Evolutionary conservation across 768 basidiomycete species (phyloP), one percentile per base, ranked within the genome.

Genomic region (Suillus alpinus): DNA sequence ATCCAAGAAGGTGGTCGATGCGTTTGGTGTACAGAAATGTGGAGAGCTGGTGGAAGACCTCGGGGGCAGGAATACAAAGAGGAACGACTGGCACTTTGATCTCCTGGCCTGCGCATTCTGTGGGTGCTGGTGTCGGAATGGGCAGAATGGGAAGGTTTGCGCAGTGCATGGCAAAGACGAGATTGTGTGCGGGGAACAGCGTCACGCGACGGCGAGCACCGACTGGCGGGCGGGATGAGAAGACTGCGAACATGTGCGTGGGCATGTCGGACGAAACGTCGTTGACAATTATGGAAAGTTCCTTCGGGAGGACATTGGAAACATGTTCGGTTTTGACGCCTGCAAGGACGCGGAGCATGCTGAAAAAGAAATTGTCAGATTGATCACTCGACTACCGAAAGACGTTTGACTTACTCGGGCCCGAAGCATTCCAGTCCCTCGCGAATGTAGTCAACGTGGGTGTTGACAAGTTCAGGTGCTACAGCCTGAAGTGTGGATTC

Each of bases 11-110:
- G n/a, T 73, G 63, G 55, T 77, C 76, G 31, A 86, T 76, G 63
- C 84, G 81, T 68, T 88, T 86, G 31, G 81, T 82, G 76, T 94
- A 91, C 64, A 94, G 77, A 77, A 82, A 92, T 0, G 77, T 71
- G 65, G 86, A 85, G 9, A 94, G 77, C 36, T 85, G 73, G 9
- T 83, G 74, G 74, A 92, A 92, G 0, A 89, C 84, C 2, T 82
- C 80, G 0, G 89, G 84, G 2, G 88, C 86, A 2, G 92, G 91
- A 13, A 94, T 78, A 44, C 83, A 78, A 65, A 94, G 73, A 2
- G 86, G 86, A 13, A 92, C 78, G 18, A 93, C 83, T 23, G 92
- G 91, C 5, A 93, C 31, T 1, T 65, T 62, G 0, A 72, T 36
- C 2, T 65, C 66, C 13, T 69, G 64, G 7, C 72, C 73, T 2